phyloP scores from a whole-genome alignment of 352 stramenopile species.

The Globisporangium orthogonon region DNA sequence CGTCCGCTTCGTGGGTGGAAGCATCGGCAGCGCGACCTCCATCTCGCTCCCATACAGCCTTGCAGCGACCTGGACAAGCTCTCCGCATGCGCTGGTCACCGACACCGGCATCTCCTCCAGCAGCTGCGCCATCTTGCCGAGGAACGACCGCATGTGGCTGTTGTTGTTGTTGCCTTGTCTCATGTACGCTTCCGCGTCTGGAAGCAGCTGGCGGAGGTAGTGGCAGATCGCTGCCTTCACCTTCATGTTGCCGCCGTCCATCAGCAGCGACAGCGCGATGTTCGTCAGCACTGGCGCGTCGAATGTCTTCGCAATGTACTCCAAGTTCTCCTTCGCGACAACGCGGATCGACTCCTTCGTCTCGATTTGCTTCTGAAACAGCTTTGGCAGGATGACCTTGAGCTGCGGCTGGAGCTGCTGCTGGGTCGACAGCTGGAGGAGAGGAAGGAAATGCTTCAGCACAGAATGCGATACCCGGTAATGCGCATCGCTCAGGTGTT shows the following conservation, averaged over 20 bases:
- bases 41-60: constrained; percentile 49
- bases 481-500: constrained; percentile 62
- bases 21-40: constrained; percentile 37
- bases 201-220: constrained; percentile 56
- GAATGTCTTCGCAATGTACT: constrained; percentile 42
- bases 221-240: constrained; percentile 62
- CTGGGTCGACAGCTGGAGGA: constrained; percentile 32
- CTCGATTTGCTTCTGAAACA: constrained; percentile 77
- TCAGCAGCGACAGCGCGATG: constrained; percentile 50
- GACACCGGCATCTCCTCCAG: constrained; percentile 63
- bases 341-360: constrained; percentile 56
- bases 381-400: constrained; percentile 47
- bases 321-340: constrained; percentile 52
- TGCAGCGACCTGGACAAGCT: constrained; percentile 43
- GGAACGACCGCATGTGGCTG: constrained; percentile 53
- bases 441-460: constrained; percentile 47
- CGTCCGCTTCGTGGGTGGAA: constrained; percentile 52
- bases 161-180: constrained; percentile 27
- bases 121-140: constrained; percentile 64
- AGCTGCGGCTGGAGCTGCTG: constrained; percentile 43
- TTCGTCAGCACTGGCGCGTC: constrained; percentile 39
- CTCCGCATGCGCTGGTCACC: constrained; percentile 43
- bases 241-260: constrained; percentile 77
- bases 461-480: constrained; percentile 69
- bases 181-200: constrained; percentile 45